Evolutionary conservation across 768 basidiomycete genomes (phyloP), one percentile per base, ranked within the genome.

Genomic region (Cantharellus cinnabarinus): DNA sequence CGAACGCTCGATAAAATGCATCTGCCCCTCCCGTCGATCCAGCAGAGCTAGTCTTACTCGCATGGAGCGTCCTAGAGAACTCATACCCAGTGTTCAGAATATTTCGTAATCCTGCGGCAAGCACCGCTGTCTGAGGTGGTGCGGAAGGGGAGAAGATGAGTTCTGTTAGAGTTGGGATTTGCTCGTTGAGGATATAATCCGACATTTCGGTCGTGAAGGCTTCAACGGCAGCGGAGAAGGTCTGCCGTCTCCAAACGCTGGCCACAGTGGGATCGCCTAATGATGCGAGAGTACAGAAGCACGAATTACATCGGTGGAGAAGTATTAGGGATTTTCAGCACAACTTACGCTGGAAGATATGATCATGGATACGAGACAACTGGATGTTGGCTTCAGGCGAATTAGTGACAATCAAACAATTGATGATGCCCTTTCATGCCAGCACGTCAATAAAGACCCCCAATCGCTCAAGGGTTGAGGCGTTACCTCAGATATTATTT

Each of bases 251-350:
- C 89, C 89, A 91, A 20, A 91, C 88, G 44, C 79, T 77, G 0
- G 89, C 89, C n/a, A 91, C 86, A 3, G 85, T 81, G 7, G 89
- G 82, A 65, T 90, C 85, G 56, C 85, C 86, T 89, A 64, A 50
- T 57, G 14, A 56, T 35, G 20, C 50, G 56, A 44, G 56, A 61
- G 41, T 5, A 5, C 51, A 57, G 52, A 10, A 42, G 10, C 14
- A 57, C 15, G 5, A 37, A 10, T 5, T 1, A 14, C 56, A 40
- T 10, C 15, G 37, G 38, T 5, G 37, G 56, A 40, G 5, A 5
- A 38, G 7, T 35, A 10, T 7, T 40, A 37, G n/a, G n/a, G n/a
- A n/a, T n/a, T n/a, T n/a, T n/a, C n/a, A n/a, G 41, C 5, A 38
- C 7, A 29, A 74, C 86, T 67, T 66, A 88, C 89, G 79, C 35